Base-by-base conservation (phyloP, 306 rosid species). In the Pyrus bretschneideri region DNA sequence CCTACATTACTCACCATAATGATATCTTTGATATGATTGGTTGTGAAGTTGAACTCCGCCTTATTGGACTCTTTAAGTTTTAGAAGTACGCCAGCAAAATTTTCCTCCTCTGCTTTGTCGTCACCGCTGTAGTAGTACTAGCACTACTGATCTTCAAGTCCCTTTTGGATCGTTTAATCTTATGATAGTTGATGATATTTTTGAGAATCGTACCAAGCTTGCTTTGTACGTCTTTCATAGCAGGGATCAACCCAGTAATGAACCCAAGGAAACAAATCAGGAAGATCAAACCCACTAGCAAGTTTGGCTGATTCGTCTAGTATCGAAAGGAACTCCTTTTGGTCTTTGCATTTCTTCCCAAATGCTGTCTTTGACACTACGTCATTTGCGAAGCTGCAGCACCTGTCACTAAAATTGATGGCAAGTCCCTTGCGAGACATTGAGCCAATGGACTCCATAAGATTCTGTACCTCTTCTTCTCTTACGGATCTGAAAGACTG, bases 1-100 rank as follows among this genome's bases (percentile, higher is more conserved):
- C n/a, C n/a, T n/a, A n/a, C n/a, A n/a, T n/a, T n/a, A 38, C 42
- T 38, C 10, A 38, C 42, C 10, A 38, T 1, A 38, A 38, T 38
- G 42, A 38, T 73, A 18, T 80, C 84, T 85, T 85, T 87, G 51
- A 87, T 63, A 54, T 73, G 81, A 49, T 82, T 14, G 17, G 68
- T 22, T 59, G 88, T 80, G 25, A 86, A 1, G 3, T 81, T 83
- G 27, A 70, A 8, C 8, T 85, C 74, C 11, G 75, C 72, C 85
- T 52, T 52, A n/a, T 51, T 70, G 45, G 74, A 51, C 45, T 52
- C 63, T 31, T 70, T 62, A 18, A 70, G 62, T 51, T 51, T 51
- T 9, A 70, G 11, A 11, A 70, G 74, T 10, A 52, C 62, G 6
- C 52, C 74, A 51, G 52, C 62, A 52, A 70, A 29, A 70, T 70